Base-by-base conservation (phyloP, 495 filamentous ascomycete genomes). In the Podospora conica region DNA sequence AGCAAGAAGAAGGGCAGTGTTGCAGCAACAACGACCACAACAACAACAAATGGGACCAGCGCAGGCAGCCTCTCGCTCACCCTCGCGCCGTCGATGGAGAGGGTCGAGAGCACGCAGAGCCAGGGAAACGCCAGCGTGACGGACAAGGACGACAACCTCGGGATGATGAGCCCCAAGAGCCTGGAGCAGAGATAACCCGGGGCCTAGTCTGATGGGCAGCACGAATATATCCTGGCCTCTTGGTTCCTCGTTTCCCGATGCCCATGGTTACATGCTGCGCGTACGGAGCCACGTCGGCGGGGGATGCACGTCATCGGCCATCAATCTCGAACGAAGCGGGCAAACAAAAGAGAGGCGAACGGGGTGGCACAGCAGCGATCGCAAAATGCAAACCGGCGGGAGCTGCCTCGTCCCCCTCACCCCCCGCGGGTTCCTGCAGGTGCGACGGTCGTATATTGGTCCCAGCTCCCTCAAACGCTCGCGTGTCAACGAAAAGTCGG, bases 121-220 rank as follows among this genome's bases (percentile, higher is more conserved):
- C 82, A 83, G 70, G 79, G 74, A 24, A 81, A 80, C 33, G 80
- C 80, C 48, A 80, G 76, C 53, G 80, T 84, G 64, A 84, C 80
- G 28, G 84, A 86, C 58, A 85, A 85, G 61, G 83, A 81, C 31
- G 83, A 82, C 48, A 78, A 77, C 55, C 76, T 79, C 54, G 85
- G 85, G 20, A 87, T 88, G 83, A 88, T 89, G 83, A 88, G 85
- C 68, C 87, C 87, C 9, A 86, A 88, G 73, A 87, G 85, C 70
- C 81, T 88, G 60, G 82, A 85, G 70, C 79, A 71, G 29, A 66
- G 68, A 65, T 71, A 57, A 65, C 15, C 29, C 29, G 10, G 29
- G 40, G 15, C 33, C 33, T 48, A 10, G 21, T 20, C 55, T 25
- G 55, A 24, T 18, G 29, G 29, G 29, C 29, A 31, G 29, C 29